Percentiles rank a stretch among this genome's conserved stretches.
phyloP scores from a whole-genome alignment of 805 yeast species.

The Metschnikowia aberdeeniae region DNA sequence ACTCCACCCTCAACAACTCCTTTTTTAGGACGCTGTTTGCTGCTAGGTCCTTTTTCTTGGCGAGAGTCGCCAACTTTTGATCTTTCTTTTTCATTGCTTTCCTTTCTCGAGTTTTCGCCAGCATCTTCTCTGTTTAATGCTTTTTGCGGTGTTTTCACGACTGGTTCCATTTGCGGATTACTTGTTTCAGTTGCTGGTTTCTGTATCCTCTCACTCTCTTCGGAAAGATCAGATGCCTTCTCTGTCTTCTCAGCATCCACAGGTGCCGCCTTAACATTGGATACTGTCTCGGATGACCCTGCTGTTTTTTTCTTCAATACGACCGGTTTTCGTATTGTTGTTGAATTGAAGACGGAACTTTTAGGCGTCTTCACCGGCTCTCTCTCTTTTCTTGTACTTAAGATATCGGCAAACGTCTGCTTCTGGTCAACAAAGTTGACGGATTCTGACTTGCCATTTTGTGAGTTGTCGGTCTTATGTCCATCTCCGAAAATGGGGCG shows the following conservation, averaged over 20 bases:
- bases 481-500: neutral
- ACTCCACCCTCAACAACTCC: too few relatives aligned
- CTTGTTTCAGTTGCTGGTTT: neutral
- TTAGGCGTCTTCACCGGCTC: slow-evolving; percentile 16
- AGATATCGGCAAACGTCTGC: slow-evolving; percentile 37
- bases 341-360: slow-evolving; percentile 24
- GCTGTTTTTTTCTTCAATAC: slow-evolving; percentile 34
- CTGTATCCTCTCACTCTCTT: neutral
- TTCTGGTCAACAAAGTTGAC: slow-evolving; percentile 14
- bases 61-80: neutral
- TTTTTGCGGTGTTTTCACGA: neutral
- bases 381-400: slow-evolving; percentile 24
- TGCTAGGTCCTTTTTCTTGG: too few relatives aligned
- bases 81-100: neutral
- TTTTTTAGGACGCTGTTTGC: too few relatives aligned
- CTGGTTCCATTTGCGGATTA: too few relatives aligned
- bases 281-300: neutral
- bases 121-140: neutral
- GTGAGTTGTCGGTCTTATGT: neutral
- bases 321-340: slow-evolving; percentile 29
- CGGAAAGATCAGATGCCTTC: neutral
- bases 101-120: slow-evolving; percentile 1
- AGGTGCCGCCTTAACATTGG: neutral
- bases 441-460: neutral
- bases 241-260: neutral